Conservation (phyloP, 106 monocot species). For the Platanthera zijinensis region DNA sequence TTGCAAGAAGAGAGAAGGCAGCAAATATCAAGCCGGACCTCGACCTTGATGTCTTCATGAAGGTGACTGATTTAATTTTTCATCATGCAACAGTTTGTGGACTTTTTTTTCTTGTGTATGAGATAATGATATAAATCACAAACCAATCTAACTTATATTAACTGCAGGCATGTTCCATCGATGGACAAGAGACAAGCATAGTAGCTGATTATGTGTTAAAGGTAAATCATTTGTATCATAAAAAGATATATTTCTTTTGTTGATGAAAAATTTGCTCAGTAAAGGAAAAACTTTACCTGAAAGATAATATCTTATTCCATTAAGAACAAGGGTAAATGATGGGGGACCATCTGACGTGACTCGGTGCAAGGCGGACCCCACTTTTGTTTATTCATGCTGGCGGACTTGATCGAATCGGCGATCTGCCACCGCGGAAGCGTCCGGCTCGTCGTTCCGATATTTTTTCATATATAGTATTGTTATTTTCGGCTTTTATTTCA, state of each 20-base stretch:
- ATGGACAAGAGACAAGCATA: conserved; percentile 31
- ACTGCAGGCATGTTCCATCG: conserved; percentile 36
- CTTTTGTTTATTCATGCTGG: too few relatives aligned
- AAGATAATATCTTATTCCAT: not conserved
- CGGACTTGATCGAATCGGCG: too few relatives aligned
- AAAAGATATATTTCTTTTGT: too few relatives aligned
- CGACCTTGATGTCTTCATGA: conserved; percentile 5
- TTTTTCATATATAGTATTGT: too few relatives aligned
- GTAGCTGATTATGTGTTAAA: conserved; percentile 66
- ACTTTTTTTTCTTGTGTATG: not conserved
- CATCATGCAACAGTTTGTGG: not conserved
- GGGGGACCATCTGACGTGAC: too few relatives aligned
- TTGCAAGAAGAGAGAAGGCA: not conserved
- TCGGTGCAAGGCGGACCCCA: too few relatives aligned
- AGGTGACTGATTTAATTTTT: not conserved
- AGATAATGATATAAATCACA: not conserved
- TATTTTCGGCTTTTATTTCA: too few relatives aligned
- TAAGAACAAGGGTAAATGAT: too few relatives aligned
- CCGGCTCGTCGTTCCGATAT: too few relatives aligned
- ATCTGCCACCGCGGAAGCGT: too few relatives aligned
- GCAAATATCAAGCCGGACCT: conserved; percentile 7
- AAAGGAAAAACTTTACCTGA: not conserved
- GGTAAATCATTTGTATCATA: conserved; percentile 10
- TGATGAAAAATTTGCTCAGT: too few relatives aligned
- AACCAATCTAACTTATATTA: not conserved